These are phyloP conservation scores for Batkoa obscura DNA, from an alignment of 371 early-diverging fungal genomes.

Conservation along the genomic window DNA sequence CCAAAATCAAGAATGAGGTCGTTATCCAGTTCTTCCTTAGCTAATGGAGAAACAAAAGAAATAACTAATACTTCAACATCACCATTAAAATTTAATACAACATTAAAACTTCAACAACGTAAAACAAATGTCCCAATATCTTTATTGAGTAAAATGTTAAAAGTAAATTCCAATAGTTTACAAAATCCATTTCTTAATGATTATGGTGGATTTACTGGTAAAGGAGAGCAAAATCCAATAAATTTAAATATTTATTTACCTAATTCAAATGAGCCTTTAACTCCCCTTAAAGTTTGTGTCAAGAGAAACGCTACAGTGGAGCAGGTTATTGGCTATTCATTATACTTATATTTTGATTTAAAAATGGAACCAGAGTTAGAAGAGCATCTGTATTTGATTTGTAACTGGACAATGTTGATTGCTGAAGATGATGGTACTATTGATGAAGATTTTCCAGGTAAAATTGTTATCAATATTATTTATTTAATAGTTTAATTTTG, in stretches of 20 bases:
- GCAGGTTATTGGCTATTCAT: constrained; percentile 72
- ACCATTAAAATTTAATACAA: background rate
- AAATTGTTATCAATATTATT: background rate
- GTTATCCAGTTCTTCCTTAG: constrained; percentile 3
- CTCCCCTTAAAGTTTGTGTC: constrained; percentile 48
- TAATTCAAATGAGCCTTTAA: constrained; percentile 20
- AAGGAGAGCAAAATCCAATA: constrained; percentile 33
- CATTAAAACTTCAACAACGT: background rate
- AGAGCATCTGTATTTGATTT: constrained; percentile 34
- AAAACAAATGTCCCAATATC: constrained; percentile 15
- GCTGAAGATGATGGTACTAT: constrained; percentile 88
- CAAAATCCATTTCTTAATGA: constrained; percentile 56
- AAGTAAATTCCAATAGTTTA: constrained; percentile 28
- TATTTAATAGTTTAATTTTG: background rate
- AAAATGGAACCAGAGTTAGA: constrained; percentile 40
- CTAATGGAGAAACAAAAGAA: no score
- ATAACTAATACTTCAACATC: background rate
- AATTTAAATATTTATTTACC: constrained; percentile 46
- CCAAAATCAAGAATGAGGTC: constrained; percentile 6
- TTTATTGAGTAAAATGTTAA: constrained; percentile 38
- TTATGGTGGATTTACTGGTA: constrained; percentile 37
- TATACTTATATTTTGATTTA: constrained; percentile 61
- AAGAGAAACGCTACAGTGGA: constrained; percentile 71
- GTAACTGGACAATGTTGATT: constrained; percentile 72
- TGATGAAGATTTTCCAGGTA: constrained; percentile 91